Percentiles rank a stretch among this genome's conserved stretches.
These are phyloP conservation scores for Rutstroemia sydowiana DNA, from an alignment of 2,329 filamentous ascomycete species.

Conservation along the genomic window DNA sequence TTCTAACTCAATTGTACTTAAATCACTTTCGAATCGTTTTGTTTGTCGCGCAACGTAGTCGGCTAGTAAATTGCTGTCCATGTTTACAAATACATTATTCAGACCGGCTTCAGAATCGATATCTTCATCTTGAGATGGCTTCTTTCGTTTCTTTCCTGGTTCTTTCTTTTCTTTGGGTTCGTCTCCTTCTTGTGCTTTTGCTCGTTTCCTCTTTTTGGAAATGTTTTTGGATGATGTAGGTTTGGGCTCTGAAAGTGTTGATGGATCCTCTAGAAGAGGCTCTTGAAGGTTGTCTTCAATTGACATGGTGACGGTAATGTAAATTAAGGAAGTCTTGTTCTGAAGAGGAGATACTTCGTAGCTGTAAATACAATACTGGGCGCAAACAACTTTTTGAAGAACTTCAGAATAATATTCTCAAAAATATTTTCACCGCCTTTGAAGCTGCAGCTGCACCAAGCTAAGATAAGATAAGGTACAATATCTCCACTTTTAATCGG, in stretches of 20 bases:
- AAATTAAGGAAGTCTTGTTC: too few species aligned
- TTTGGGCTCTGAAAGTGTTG: conserved; percentile 15
- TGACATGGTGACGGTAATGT: conserved; percentile 19
- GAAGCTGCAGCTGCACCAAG: background rate
- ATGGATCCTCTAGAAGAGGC: conserved; percentile 24
- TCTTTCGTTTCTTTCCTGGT: conserved; percentile 44
- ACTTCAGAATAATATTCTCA: too few species aligned
- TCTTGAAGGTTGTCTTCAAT: conserved; percentile 23
- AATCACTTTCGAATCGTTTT: conserved; percentile 67
- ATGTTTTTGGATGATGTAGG: background rate
- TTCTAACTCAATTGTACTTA: conserved; percentile 77
- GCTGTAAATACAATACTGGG: too few species aligned
- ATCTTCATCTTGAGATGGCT: conserved; percentile 45
- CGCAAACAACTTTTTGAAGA: too few species aligned
- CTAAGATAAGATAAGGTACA: conserved; percentile 13
- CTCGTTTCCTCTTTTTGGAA: conserved; percentile 29
- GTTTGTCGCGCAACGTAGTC: conserved; percentile 80
- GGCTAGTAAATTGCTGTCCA: conserved; percentile 76
- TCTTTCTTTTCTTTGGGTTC: background rate
- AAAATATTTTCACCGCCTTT: conserved; percentile 7
- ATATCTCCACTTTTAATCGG: too few species aligned
- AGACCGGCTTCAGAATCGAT: conserved; percentile 65
- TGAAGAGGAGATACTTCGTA: too few species aligned
- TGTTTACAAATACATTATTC: conserved; percentile 71
- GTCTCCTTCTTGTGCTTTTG: conserved; percentile 14